Conservation (phyloP, 2,329 filamentous ascomycete genomes). For the Leptodontidium sp. region DNA sequence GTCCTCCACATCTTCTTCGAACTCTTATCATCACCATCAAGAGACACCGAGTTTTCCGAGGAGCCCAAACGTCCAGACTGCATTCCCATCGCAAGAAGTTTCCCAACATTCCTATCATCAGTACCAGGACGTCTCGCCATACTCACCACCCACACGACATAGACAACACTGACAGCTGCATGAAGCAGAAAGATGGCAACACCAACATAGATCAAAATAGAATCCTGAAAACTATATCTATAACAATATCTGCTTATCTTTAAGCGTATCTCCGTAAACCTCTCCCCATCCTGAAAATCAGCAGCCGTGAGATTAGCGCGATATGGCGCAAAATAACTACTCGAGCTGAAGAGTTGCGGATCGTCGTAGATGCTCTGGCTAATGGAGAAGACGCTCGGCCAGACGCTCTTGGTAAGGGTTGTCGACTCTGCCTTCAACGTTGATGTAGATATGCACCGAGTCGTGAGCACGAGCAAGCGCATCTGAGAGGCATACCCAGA, state of each 20-base stretch:
- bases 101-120: slow-evolving; percentile 18
- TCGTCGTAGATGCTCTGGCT: slow-evolving; percentile 16
- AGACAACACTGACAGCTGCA: background rate
- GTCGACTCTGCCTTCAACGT: background rate
- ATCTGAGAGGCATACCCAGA: slow-evolving; percentile 15
- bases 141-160: slow-evolving; percentile 13
- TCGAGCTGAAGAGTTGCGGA: background rate
- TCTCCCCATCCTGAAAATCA: slow-evolving; percentile 1
- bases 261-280: slow-evolving; percentile 18
- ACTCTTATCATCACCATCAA: background rate
- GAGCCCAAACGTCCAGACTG: slow-evolving; percentile 5
- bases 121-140: background rate
- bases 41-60: background rate
- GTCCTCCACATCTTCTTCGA: slow-evolving; percentile 16
- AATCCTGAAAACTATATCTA: slow-evolving; percentile 25
- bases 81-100: slow-evolving; percentile 20
- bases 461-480: slow-evolving; percentile 17
- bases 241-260: slow-evolving; percentile 14
- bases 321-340: background rate
- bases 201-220: slow-evolving; percentile 16
- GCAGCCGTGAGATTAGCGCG: background rate
- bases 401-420: background rate
- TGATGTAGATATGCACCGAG: slow-evolving; percentile 17
- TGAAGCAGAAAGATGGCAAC: slow-evolving; percentile 20
- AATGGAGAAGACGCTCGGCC: background rate